Base-by-base conservation (phyloP, 768 basidiomycete genomes). In the Termitomyces heimii region DNA sequence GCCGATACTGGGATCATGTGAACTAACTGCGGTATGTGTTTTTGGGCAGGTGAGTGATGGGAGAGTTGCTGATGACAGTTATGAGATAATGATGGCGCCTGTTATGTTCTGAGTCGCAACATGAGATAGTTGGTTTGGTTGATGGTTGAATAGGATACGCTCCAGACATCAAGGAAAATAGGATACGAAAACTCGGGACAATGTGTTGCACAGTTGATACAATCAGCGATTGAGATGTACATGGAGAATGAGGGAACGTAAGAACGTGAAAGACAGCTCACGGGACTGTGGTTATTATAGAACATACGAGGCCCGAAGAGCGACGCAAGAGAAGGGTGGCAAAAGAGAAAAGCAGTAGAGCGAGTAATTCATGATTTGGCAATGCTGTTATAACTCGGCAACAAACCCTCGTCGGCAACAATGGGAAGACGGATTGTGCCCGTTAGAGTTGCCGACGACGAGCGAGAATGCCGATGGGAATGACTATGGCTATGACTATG, bases 391-490 rank as follows among this genome's bases (percentile, higher is more conserved):
- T 68, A 71, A 28, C 60, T 55, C 26, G 76, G 74, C 51, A 80
- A 62, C 55, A 82, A 62, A 4, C 77, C 78, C 56, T 83, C 82
- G 45, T 75, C 77, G 4, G 75, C 71, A 24, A 60, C 57, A 9
- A 80, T 72, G 43, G 82, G 76, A 54, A 83, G 69, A 49, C 71
- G 70, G 56, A 80, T 80, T 46, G 66, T 68, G 9, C 79, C 76
- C 18, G 75, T 72, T 61, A 66, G 65, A 52, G 60, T 59, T 9
- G 62, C 58, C 40, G 65, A 67, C 14, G 62, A 63, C 1, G 65
- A 67, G 28, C 63, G 61, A 20, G 67, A 63, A 22, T 56, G 62
- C 29, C 65, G 69, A 56, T 63, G 62, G 56, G 59, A 55, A 51
- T 63, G 56, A 52, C 60, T 52, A 40, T 67, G 63, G 34, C 56